Percentiles rank a stretch among this genome's conserved stretches.
Conservation (phyloP, 208 protist species). For the Kentomonas sorsogonicus region DNA sequence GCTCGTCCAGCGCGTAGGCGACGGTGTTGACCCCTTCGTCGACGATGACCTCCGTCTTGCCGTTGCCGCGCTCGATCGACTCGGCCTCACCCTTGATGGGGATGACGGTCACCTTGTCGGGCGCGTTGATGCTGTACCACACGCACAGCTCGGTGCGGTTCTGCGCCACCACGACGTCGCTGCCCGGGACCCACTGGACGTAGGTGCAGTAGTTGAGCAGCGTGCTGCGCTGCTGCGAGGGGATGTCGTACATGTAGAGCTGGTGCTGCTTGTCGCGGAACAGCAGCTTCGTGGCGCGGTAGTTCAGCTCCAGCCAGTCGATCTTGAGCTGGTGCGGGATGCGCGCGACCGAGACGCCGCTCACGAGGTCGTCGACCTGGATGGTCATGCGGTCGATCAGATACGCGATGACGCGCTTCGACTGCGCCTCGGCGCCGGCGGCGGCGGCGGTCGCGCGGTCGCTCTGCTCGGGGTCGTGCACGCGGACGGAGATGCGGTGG, state of each 20-base stretch:
- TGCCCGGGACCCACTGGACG: conserved; percentile 97
- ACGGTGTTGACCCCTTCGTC: conserved; percentile 95
- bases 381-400: conserved; percentile 95
- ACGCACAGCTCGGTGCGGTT: conserved; percentile 94
- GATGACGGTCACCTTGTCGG: conserved; percentile 92
- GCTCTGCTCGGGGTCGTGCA: conserved; percentile 46
- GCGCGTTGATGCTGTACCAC: conserved; percentile 96
- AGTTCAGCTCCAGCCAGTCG: conserved; percentile 96
- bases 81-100: conserved; percentile 96
- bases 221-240: conserved; percentile 79
- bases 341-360: conserved; percentile 78
- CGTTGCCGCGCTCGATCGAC: conserved; percentile 92
- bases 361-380: conserved; percentile 90
- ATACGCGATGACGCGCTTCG: conserved; percentile 92
- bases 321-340: conserved; percentile 90
- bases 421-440: conserved; percentile 18
- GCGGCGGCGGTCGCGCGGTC: conserved; percentile 1
- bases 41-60: conserved; percentile 95
- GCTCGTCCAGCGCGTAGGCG: conserved; percentile 93
- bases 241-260: conserved; percentile 93
- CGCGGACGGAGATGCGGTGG: conserved; percentile 91
- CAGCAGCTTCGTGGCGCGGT: conserved; percentile 90
- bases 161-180: conserved; percentile 98
- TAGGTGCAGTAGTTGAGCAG: conserved; percentile 96
- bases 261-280: conserved; percentile 95